Conservation (phyloP, 208 protist species). For the Leishmania lainsoni region DNA sequence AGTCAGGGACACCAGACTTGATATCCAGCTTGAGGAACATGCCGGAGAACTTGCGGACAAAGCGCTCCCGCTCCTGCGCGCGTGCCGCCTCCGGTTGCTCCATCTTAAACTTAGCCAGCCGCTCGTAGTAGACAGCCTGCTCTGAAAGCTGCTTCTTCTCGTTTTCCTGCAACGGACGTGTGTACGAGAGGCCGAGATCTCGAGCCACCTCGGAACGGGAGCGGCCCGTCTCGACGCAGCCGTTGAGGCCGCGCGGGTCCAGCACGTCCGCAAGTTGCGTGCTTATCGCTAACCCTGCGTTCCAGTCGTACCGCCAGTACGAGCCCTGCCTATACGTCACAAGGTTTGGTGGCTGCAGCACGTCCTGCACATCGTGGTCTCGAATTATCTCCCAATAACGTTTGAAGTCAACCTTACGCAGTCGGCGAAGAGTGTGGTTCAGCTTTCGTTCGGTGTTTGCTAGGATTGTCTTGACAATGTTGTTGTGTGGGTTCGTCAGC, state of each 20-base stretch:
- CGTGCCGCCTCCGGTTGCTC: constrained; percentile 90
- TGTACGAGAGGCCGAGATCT: constrained; percentile 90
- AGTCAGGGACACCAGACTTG: constrained; percentile 84
- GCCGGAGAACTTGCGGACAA: constrained; percentile 90
- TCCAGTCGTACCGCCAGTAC: constrained; percentile 93
- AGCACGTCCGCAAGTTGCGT: constrained; percentile 84
- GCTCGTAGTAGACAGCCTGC: constrained; percentile 90
- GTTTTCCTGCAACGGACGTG: constrained; percentile 84
- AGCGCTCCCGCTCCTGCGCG: constrained; percentile 81
- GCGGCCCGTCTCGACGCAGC: constrained; percentile 91
- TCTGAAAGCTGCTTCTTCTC: constrained; percentile 91
- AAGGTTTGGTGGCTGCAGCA: constrained; percentile 85
- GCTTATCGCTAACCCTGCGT: constrained; percentile 85
- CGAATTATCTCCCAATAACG: constrained; percentile 93
- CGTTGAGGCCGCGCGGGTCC: constrained; percentile 87
- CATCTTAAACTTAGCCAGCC: constrained; percentile 90
- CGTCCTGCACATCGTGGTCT: constrained; percentile 91
- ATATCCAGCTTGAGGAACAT: constrained; percentile 91
- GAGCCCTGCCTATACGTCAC: constrained; percentile 86
- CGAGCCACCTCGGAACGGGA: constrained; percentile 89
- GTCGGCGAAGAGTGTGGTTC: constrained; percentile 73
- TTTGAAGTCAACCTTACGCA: constrained; percentile 90
- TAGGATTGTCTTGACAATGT: constrained; percentile 88
- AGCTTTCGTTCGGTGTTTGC: constrained; percentile 81
- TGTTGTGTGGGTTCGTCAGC: constrained; percentile 92